These are phyloP conservation scores for Daedalea quercina DNA, from an alignment of 768 basidiomycete species.

Conservation along the genomic window DNA sequence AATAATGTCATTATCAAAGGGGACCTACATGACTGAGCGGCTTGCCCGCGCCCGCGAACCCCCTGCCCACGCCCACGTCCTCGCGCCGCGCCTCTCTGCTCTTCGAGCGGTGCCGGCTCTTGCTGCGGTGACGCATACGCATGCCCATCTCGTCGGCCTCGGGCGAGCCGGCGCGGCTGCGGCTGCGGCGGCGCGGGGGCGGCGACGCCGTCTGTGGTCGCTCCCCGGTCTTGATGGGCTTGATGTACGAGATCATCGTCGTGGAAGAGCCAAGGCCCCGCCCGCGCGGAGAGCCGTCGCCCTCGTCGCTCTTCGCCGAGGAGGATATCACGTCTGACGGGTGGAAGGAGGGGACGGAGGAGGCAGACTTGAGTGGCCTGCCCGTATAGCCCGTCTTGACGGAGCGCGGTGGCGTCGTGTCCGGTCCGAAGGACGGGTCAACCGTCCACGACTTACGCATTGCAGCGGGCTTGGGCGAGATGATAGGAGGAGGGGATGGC, in stretches of 20 bases:
- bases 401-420: conserved; percentile 7
- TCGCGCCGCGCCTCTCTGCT: conserved; percentile 17
- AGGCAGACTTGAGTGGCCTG: conserved; percentile 32
- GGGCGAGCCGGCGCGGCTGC: conserved; percentile 7
- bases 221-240: conserved; percentile 42
- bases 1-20: conserved; percentile 45
- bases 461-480: conserved; percentile 31
- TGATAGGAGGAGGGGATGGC: conserved; percentile 29
- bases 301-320: conserved; percentile 14
- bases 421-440: conserved; percentile 17
- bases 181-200: no score
- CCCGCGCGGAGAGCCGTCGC: conserved; percentile 16
- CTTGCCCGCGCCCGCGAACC: conserved; percentile 46
- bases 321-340: conserved; percentile 1
- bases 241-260: conserved; percentile 66
- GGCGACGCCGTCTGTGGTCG: conserved; percentile 24
- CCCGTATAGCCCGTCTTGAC: conserved; percentile 27
- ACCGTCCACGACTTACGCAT: conserved; percentile 34
- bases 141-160: conserved; percentile 35
- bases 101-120: conserved; percentile 18
- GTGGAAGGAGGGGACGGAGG: conserved; percentile 34
- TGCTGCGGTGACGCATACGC: conserved; percentile 21
- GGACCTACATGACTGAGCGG: conserved; percentile 85
- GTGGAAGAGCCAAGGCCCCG: conserved; percentile 61
- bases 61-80: conserved; percentile 14